Evolutionary conservation across 2,329 filamentous ascomycete genomes (phyloP), one percentile per base, ranked within the genome.

Genomic region (Graphiopsis chlorocephala): DNA sequence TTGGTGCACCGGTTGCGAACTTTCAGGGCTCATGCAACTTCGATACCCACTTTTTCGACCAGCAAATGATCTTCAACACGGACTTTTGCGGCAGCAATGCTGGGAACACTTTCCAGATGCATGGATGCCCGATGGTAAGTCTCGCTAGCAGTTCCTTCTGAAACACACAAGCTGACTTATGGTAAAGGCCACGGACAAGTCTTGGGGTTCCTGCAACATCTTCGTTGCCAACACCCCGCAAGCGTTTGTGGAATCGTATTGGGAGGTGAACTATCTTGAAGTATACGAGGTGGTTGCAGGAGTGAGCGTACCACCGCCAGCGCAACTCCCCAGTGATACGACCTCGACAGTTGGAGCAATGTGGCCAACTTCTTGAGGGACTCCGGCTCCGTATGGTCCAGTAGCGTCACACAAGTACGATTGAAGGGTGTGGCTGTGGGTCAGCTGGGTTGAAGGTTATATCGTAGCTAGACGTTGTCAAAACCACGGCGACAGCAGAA

Each of bases 1-100:
- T 75, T 82, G 11, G 90, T 87, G 42, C 66, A 8, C 47, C 83
- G 80, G 59, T 96, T 93, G 78, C 79, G 80, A 33, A 85, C 85
- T 69, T 72, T 28, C 2, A 82, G 79, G 68, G 69, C 61, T 66
- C 64, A 42, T 78, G 77, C 64, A 66, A 75, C 45, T 72, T 78
- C 61, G 69, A 77, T 68, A 56, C 65, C 20, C 71, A 77, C 57
- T 77, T 78, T 67, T 66, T 47, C 17, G 73, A 77, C 55, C 72
- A 77, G 61, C 69, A 70, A 15, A 68, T 80, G 25, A 69, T 79
- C 61, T 74, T 79, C 68, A 72, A 77, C 57, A 76, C 69, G 15
- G 74, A 72, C 23, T 78, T 78, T 61, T 79, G 77, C 64, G 77
- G 77, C 31, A 70, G 68, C 17, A 78, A 72, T 67, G 77, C 76